phyloP scores from a whole-genome alignment of 495 filamentous ascomycete genomes.

The Penicilliopsis zonata region DNA sequence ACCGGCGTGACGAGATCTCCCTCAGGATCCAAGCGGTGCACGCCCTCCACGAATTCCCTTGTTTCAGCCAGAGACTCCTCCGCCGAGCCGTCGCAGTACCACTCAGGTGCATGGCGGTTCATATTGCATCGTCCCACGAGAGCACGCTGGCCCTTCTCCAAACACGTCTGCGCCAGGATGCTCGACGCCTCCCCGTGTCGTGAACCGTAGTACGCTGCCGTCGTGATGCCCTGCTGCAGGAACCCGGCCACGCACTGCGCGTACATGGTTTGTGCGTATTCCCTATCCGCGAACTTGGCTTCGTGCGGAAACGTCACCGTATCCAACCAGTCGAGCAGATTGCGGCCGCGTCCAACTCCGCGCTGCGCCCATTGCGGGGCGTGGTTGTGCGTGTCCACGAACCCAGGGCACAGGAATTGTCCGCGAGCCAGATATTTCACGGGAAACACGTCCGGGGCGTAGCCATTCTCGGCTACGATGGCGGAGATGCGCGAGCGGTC shows the following conservation, averaged over 20 bases:
- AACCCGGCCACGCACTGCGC: constrained; percentile 40
- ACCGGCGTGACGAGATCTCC: constrained; percentile 38
- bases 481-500: constrained; percentile 3
- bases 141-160: constrained; percentile 46
- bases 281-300: constrained; percentile 39
- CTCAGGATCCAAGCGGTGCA: constrained; percentile 24
- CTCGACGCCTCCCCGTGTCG: constrained; percentile 44
- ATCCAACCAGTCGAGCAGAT: constrained; percentile 48
- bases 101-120: constrained; percentile 47
- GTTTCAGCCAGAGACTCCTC: constrained; percentile 39
- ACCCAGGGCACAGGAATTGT: constrained; percentile 48
- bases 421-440: constrained; percentile 30
- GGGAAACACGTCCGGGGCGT: constrained; percentile 18
- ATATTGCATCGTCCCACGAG: constrained; percentile 57
- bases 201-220: constrained; percentile 53
- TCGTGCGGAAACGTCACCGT: constrained; percentile 52
- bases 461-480: constrained; percentile 14
- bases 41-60: constrained; percentile 35
- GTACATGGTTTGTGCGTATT: constrained; percentile 42
- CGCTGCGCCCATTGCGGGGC: constrained; percentile 53
- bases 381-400: constrained; percentile 55
- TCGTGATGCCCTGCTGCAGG: constrained; percentile 52
- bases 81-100: constrained; percentile 41
- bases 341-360: constrained; percentile 43
- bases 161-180: constrained; percentile 47